A percentile compares a stretch with the other conserved stretches of the same genome.
These are phyloP conservation scores for Zopfochytrium polystomum DNA, from an alignment of 371 early-diverging fungal genomes.

Conservation along the genomic window DNA sequence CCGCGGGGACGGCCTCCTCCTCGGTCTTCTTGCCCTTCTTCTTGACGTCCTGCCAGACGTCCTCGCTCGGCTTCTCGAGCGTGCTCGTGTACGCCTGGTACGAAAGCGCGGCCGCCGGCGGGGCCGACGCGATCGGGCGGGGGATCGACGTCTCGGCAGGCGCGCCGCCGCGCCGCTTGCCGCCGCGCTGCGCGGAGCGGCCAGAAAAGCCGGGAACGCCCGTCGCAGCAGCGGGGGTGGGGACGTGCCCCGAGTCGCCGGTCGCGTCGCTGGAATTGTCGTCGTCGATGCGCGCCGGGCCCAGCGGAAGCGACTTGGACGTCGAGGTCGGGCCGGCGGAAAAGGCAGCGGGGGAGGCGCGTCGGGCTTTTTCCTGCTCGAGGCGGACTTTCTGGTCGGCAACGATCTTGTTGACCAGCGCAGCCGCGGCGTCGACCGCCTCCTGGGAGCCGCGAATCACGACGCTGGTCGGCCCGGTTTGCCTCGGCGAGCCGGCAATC, in stretches of 20 bases:
- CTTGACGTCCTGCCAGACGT: too few relatives aligned
- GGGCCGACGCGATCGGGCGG: too few relatives aligned
- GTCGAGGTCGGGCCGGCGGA: constrained; percentile 10
- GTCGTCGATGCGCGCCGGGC: constrained; percentile 30
- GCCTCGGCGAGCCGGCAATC: constrained; percentile 49
- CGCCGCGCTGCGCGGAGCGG: constrained; percentile 25
- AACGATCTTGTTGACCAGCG: constrained; percentile 61
- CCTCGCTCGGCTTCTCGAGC: neutral
- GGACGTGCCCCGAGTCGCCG: too few relatives aligned
- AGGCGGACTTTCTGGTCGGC: constrained; percentile 54
- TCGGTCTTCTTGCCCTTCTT: too few relatives aligned
- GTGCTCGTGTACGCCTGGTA: neutral
- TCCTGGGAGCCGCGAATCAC: constrained; percentile 71
- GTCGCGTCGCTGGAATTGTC: too few relatives aligned
- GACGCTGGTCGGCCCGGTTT: constrained; percentile 57
- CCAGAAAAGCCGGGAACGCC: constrained; percentile 15
- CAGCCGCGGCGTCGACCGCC: constrained; percentile 68
- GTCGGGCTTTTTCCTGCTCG: constrained; percentile 26
- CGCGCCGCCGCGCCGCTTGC: constrained; percentile 11
- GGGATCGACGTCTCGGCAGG: neutral
- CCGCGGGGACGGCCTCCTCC: too few relatives aligned
- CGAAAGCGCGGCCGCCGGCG: constrained; percentile 3
- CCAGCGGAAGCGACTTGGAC: too few relatives aligned
- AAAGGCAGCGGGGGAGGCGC: constrained; percentile 19
- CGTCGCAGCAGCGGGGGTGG: constrained; percentile 5